Evolutionary conservation across 1,139 yeast genomes (phyloP).

Genomic region (Geotrichum bryndzae): DNA sequence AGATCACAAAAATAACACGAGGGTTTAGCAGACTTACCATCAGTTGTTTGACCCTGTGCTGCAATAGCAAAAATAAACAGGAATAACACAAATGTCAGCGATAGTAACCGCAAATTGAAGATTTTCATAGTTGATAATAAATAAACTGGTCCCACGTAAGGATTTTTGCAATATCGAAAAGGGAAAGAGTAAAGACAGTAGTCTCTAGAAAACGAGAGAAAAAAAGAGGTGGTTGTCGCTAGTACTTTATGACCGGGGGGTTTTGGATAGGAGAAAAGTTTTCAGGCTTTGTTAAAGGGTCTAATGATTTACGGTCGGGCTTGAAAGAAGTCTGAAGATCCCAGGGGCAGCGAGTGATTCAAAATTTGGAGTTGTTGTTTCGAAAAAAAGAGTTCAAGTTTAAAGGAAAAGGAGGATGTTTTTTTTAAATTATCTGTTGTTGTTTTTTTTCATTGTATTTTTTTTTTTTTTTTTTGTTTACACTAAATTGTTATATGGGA

Average conservation of each 20-base stretch:
- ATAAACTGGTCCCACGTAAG: not conserved
- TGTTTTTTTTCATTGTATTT: not conserved
- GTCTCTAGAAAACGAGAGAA: not conserved
- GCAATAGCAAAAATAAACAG: not conserved
- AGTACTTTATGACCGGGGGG: not conserved
- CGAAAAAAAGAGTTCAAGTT: not conserved
- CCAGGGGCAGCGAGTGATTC: not conserved
- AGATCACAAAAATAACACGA: not conserved
- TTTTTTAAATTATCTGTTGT: no score
- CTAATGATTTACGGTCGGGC: not conserved
- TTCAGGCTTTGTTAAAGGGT: not conserved
- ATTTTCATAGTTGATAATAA: constrained; percentile 1
- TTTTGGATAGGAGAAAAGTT: not conserved
- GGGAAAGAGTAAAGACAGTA: not conserved
- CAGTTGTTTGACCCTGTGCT: not conserved
- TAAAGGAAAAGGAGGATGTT: not conserved
- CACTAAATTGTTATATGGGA: not conserved
- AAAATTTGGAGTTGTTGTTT: not conserved
- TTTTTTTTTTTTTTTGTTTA: not conserved
- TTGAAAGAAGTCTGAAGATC: not conserved
- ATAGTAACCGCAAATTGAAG: constrained; percentile 1
- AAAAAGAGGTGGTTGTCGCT: not conserved
- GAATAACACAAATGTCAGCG: not conserved
- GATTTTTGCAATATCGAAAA: not conserved
- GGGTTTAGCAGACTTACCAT: not conserved